A percentile compares a stretch with the other conserved stretches of the same genome.
These are phyloP conservation scores for Talaromyces sp. DNA, from an alignment of 2,329 filamentous ascomycete species.

Conservation along the genomic window DNA sequence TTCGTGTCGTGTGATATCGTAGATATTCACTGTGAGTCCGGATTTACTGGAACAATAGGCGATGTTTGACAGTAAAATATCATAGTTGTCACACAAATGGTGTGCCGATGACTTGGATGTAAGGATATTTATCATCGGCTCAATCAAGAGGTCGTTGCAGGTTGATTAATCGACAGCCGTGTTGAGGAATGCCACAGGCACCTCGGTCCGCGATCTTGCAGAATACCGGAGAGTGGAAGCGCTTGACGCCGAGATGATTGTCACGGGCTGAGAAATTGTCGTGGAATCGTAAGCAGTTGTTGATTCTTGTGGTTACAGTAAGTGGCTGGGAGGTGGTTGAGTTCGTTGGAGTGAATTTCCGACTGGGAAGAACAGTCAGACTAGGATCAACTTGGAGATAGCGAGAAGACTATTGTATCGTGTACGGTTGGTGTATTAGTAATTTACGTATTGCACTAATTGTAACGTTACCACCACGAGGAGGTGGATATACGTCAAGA, in stretches of 20 bases:
- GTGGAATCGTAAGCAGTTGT: neutral
- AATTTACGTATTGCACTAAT: neutral
- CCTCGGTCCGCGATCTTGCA: constrained; percentile 1
- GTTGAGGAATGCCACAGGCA: constrained; percentile 10
- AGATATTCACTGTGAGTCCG: neutral
- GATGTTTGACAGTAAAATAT: constrained; percentile 1
- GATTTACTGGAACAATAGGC: neutral
- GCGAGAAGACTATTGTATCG: constrained; percentile 10
- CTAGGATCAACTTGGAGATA: neutral
- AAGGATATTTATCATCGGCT: constrained; percentile 7
- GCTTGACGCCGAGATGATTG: neutral
- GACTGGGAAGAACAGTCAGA: neutral
- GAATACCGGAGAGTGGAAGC: constrained; percentile 6
- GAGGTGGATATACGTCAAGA: neutral
- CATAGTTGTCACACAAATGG: neutral
- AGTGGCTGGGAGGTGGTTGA: constrained; percentile 3
- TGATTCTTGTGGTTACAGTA: neutral
- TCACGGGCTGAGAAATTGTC: neutral
- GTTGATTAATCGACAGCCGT: constrained; percentile 5
- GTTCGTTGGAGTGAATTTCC: neutral
- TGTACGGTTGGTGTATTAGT: neutral
- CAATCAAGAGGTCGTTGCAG: neutral
- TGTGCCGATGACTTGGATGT: neutral
- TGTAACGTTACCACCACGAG: neutral
- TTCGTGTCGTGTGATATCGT: constrained; percentile 7